Conservation (phyloP, 2,329 filamentous ascomycete species). For the Hymenoscyphus infarciens region DNA sequence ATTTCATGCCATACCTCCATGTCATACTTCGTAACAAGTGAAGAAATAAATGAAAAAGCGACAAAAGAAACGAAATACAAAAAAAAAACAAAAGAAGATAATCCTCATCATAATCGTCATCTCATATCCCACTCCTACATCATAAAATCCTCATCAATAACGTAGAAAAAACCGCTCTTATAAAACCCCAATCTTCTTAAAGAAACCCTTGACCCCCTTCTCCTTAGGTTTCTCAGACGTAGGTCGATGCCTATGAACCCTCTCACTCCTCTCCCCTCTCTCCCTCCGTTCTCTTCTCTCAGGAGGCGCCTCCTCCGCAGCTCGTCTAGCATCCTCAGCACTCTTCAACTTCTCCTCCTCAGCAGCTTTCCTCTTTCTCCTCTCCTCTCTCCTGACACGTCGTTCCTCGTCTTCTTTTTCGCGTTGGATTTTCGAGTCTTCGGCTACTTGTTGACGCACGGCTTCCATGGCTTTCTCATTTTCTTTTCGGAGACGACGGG, state of each 20-base stretch:
- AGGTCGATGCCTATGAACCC: constrained; percentile 22
- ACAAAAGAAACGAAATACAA: background rate
- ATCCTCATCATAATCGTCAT: too few species aligned
- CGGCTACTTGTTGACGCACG: constrained; percentile 25
- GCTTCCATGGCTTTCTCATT: constrained; percentile 25
- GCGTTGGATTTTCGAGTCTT: constrained; percentile 18
- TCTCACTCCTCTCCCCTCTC: constrained; percentile 15
- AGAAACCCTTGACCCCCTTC: constrained; percentile 19
- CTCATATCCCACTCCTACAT: background rate
- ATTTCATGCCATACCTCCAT: background rate
- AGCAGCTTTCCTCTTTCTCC: constrained; percentile 21
- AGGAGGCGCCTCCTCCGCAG: constrained; percentile 8
- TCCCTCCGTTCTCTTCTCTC: constrained; percentile 8
- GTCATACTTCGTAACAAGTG: background rate
- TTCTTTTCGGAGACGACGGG: constrained; percentile 24
- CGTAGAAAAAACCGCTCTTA: background rate
- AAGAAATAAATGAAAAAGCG: background rate
- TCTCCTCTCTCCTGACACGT: constrained; percentile 23
- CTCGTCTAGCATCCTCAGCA: constrained; percentile 4
- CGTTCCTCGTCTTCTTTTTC: constrained; percentile 30
- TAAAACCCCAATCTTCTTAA: constrained; percentile 20
- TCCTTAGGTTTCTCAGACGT: constrained; percentile 21
- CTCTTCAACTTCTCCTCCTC: constrained; percentile 22
- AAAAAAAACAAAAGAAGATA: background rate
- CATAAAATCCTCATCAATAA: background rate